Conservation (phyloP, 108 stramenopile species). For the Skeletonema costatum region DNA sequence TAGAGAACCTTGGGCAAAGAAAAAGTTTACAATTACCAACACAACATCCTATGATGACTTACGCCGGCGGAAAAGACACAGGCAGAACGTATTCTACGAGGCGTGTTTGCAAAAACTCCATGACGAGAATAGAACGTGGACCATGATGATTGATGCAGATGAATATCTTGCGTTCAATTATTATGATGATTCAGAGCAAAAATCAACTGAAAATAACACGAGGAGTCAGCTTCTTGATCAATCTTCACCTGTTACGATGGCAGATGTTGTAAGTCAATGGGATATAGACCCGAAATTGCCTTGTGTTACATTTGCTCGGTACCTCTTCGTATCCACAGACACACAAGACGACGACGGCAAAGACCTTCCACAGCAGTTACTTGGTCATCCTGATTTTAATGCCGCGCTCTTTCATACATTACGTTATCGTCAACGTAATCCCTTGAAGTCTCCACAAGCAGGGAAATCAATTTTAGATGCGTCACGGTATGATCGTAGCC, state of each 20-base stretch:
- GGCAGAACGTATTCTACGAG: constrained; percentile 34
- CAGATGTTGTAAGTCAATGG: background rate
- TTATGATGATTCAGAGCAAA: background rate
- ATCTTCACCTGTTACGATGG: background rate
- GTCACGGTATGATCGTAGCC: constrained; percentile 2
- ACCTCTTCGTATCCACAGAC: background rate
- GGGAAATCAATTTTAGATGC: constrained; percentile 13
- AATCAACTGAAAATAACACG: background rate
- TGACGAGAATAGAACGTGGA: constrained; percentile 38
- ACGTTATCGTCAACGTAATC: constrained; percentile 7
- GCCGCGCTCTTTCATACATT: constrained; percentile 12
- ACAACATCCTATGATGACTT: background rate
- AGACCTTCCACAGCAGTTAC: background rate
- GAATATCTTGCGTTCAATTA: constrained; percentile 61
- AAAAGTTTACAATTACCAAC: constrained; percentile 10
- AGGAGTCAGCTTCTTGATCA: background rate
- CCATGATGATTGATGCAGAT: constrained; percentile 59
- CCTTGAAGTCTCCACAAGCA: background rate
- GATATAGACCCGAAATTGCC: background rate
- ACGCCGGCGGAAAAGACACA: background rate
- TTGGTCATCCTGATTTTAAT: background rate
- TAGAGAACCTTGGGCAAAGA: background rate
- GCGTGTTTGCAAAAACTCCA: constrained; percentile 36
- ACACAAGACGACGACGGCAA: too few relatives aligned
- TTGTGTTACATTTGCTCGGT: background rate